Evolutionary conservation across 1,284 basidiomycete genomes (phyloP).

Genomic region (Pseudozyma sp.): DNA sequence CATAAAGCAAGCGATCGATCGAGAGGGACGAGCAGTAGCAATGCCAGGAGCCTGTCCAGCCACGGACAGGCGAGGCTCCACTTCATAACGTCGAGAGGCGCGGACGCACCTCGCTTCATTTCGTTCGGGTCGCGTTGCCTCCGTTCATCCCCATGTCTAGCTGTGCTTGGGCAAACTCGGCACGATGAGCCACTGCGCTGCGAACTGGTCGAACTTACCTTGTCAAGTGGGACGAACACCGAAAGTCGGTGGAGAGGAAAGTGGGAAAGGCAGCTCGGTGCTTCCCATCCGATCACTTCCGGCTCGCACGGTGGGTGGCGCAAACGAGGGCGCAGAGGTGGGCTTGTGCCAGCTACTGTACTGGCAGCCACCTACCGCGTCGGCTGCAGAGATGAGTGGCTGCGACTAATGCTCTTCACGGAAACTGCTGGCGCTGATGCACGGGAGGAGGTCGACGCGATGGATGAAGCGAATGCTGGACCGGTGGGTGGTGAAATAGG

Average conservation of each 20-base stretch:
- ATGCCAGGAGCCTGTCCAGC: too few relatives aligned
- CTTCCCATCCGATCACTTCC: background rate
- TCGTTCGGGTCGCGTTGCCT: background rate
- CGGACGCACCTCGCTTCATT: conserved; percentile 36
- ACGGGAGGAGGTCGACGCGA: conserved; percentile 1
- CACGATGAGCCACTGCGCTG: background rate
- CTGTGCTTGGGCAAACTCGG: background rate
- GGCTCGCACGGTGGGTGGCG: conserved; percentile 22
- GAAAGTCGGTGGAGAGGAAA: background rate
- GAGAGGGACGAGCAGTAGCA: background rate
- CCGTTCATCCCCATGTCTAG: conserved; percentile 10
- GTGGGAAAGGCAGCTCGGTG: background rate
- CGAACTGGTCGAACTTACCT: background rate
- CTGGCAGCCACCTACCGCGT: conserved; percentile 2
- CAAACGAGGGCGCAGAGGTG: conserved; percentile 4
- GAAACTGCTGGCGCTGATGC: background rate
- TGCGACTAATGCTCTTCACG: too few relatives aligned
- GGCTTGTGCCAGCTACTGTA: conserved; percentile 4
- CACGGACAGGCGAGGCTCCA: background rate
- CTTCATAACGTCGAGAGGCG: conserved; percentile 14
- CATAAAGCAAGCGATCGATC: background rate
- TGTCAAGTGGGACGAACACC: background rate
- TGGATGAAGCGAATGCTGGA: background rate
- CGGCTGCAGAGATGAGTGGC: background rate
- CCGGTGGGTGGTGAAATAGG: conserved; percentile 11